phyloP scores from a whole-genome alignment of 208 protist genomes.

The Trypanosomatidae sp. region DNA sequence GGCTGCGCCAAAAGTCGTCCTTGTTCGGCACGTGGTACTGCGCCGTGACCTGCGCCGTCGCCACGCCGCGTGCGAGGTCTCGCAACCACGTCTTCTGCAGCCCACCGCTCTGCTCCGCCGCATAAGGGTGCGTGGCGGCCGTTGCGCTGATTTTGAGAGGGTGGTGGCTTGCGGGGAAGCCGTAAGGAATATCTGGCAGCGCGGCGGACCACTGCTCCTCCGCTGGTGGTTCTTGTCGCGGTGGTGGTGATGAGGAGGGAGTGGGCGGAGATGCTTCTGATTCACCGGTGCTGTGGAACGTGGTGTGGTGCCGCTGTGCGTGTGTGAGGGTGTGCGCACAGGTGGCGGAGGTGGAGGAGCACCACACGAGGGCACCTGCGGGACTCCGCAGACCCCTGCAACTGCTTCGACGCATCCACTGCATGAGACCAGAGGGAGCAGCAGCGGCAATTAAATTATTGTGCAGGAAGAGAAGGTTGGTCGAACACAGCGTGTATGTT shows the following conservation, averaged over 20 bases:
- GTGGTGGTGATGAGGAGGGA: not conserved
- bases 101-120: slow-evolving; percentile 50
- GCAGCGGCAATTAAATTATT: too few species aligned
- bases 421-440: too few species aligned
- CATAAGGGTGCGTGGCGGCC: slow-evolving; percentile 38
- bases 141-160: too few species aligned
- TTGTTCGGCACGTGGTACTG: slow-evolving; percentile 58
- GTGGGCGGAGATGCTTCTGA: not conserved
- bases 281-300: too few species aligned
- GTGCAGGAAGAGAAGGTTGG: too few species aligned
- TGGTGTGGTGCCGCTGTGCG: too few species aligned
- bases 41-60: slow-evolving; percentile 8
- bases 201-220: slow-evolving; percentile 6
- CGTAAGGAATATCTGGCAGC: slow-evolving; percentile 54
- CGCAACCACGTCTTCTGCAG: slow-evolving; percentile 55
- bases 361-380: too few species aligned
- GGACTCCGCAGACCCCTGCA: too few species aligned
- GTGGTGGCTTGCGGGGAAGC: slow-evolving; percentile 17
- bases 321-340: too few species aligned
- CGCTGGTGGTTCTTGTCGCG: not conserved
- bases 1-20: slow-evolving; percentile 58
- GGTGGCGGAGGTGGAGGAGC: too few species aligned
- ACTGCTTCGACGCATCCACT: too few species aligned
- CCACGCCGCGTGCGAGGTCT: slow-evolving; percentile 5
- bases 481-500: too few species aligned